Evolutionary conservation across 495 filamentous ascomycete species (phyloP).

Genomic region (Talaromyces wortmannii): DNA sequence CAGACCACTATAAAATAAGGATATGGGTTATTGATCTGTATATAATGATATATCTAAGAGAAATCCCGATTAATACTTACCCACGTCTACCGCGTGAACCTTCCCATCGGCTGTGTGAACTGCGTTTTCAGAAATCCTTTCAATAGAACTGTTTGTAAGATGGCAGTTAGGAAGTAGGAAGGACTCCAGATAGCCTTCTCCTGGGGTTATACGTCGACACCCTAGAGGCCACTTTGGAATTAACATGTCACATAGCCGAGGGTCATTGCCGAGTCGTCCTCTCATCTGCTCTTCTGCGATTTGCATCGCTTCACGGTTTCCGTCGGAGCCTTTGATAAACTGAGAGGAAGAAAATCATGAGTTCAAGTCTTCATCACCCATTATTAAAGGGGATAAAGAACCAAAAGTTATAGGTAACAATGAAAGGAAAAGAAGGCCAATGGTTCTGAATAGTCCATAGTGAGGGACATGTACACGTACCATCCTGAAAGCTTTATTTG

Average conservation of each 20-base stretch:
- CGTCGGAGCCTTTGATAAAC: constrained; percentile 17
- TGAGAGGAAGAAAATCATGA: no score
- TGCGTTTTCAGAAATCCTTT: constrained; percentile 27
- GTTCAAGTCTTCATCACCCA: no score
- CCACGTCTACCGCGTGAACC: constrained; percentile 36
- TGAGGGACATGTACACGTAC: no score
- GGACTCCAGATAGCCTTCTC: constrained; percentile 32
- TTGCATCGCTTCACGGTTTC: constrained; percentile 10
- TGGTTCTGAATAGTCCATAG: no score
- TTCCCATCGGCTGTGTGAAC: constrained; percentile 34
- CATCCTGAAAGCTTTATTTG: constrained; percentile 23
- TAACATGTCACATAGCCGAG: constrained; percentile 24
- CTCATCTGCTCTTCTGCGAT: constrained; percentile 23
- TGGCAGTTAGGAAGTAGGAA: constrained; percentile 24
- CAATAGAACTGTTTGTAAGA: constrained; percentile 20
- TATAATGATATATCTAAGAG: neutral
- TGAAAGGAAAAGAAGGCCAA: no score
- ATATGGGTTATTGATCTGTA: neutral
- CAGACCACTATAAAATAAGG: constrained; percentile 30
- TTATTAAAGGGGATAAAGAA: neutral
- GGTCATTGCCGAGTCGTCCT: constrained; percentile 25
- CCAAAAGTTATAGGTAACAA: no score
- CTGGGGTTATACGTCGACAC: constrained; percentile 41
- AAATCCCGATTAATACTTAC: constrained; percentile 10
- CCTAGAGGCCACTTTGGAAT: constrained; percentile 38